These are phyloP conservation scores for Wickerhamomyces tratensis DNA, from an alignment of 805 yeast genomes.

Conservation along the genomic window DNA sequence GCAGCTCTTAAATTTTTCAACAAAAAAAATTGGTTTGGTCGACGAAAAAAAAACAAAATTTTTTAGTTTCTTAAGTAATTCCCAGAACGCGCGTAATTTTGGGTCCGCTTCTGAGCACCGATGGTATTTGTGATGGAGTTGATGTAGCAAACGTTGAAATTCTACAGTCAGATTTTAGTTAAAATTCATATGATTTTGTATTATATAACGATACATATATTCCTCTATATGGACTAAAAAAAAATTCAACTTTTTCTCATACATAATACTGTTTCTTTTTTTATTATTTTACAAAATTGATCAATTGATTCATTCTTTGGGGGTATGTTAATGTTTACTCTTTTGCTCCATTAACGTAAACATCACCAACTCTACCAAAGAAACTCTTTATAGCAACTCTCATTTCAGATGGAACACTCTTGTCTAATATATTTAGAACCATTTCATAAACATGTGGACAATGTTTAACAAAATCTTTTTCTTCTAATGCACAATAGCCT, in stretches of 20 bases:
- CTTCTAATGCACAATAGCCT: conserved; percentile 72
- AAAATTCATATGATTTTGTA: too few relatives aligned
- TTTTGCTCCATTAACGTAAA: conserved; percentile 22
- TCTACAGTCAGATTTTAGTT: too few relatives aligned
- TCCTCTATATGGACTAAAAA: too few relatives aligned
- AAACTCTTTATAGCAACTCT: conserved; percentile 52
- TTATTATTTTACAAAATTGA: too few relatives aligned
- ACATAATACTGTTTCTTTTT: too few relatives aligned
- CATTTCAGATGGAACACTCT: conserved; percentile 50
- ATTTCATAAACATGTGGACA: conserved; percentile 53
- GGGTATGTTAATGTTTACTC: too few relatives aligned
- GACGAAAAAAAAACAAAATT: conserved; percentile 3
- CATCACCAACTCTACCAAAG: conserved; percentile 45
- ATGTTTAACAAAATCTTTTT: conserved; percentile 51
- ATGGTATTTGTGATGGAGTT: too few relatives aligned
- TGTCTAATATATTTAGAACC: conserved; percentile 49
- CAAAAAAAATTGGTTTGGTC: conserved; percentile 1
- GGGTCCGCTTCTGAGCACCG: too few relatives aligned
- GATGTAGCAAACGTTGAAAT: too few relatives aligned
- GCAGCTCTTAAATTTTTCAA: background rate
- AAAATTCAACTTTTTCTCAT: too few relatives aligned
- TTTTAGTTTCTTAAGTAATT: conserved; percentile 3
- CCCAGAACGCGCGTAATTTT: conserved; percentile 1
- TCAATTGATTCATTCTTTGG: too few relatives aligned
- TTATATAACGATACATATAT: too few relatives aligned